Percentiles rank a stretch among this genome's conserved stretches.
These are phyloP conservation scores for Coemansia guatemalensis DNA, from an alignment of 192 early-diverging fungal genomes.

Conservation along the genomic window DNA sequence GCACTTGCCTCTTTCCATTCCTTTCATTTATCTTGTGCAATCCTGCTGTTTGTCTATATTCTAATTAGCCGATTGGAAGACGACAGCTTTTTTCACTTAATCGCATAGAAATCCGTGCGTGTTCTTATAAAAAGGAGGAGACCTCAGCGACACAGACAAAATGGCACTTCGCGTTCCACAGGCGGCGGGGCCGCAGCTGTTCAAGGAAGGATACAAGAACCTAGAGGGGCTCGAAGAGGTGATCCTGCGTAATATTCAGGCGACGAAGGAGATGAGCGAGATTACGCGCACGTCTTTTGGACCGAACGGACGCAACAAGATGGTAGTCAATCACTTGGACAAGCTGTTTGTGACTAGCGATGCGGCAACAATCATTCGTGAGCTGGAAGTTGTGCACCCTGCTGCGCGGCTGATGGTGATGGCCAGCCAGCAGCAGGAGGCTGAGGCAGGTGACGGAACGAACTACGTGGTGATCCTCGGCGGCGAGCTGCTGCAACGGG, in stretches of 20 bases:
- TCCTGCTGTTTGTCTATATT: too few species aligned
- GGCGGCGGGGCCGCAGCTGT: slow-evolving; percentile 75
- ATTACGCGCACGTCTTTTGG: slow-evolving; percentile 94
- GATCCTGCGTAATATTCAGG: slow-evolving; percentile 91
- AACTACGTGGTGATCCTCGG: slow-evolving; percentile 95
- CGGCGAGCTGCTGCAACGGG: slow-evolving; percentile 92
- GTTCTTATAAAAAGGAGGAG: too few species aligned
- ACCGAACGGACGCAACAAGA: slow-evolving; percentile 97
- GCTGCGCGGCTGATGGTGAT: slow-evolving; percentile 95
- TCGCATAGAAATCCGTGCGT: too few species aligned
- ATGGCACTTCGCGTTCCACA: slow-evolving; percentile 94
- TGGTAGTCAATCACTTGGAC: slow-evolving; percentile 98
- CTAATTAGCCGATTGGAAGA: too few species aligned
- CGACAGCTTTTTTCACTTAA: neutral
- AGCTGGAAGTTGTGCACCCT: slow-evolving; percentile 96
- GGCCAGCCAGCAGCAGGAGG: slow-evolving; percentile 97
- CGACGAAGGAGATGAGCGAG: slow-evolving; percentile 89
- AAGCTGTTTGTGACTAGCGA: slow-evolving; percentile 98
- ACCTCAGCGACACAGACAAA: neutral
- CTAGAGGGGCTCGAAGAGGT: slow-evolving; percentile 96
- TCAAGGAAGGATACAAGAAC: slow-evolving; percentile 97
- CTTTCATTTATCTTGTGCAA: too few species aligned
- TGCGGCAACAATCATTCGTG: slow-evolving; percentile 97
- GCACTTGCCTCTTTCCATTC: too few species aligned
- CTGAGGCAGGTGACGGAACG: slow-evolving; percentile 94